Evolutionary conservation across 2,329 filamentous ascomycete species (phyloP), one percentile per base, ranked within the genome.

Genomic region (Fusarium torulosum): DNA sequence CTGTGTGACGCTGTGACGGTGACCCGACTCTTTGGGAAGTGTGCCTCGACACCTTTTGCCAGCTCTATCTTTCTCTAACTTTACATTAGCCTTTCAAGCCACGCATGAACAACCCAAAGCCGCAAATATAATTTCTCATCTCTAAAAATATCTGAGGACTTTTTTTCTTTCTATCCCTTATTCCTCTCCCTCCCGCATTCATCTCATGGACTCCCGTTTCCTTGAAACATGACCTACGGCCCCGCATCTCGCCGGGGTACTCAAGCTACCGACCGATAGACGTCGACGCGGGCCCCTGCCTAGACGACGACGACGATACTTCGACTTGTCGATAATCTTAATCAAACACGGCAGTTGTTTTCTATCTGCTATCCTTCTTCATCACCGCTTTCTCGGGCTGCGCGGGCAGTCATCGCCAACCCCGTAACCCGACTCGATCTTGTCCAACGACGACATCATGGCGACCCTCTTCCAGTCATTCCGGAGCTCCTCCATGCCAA

Each of bases 401-500:
- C 55, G 59, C 60, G 50, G 70, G 59, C 56, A 68, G 57, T 62
- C 68, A 66, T 66, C 60, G 53, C 56, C 53, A 68, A 3, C 56
- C 20, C 44, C 37, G 46, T 54, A 47, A 31, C 27, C 40, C 59
- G 53, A 63, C 42, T 46, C 59, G 52, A 63, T 44, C 55, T 37
- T 49, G 44, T 38, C 19, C 27, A 33, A 55, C 44, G 40, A 67
- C 63, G 51, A 63, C 76, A 78, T 63, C 78, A 94, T 94, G 91
- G 88, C 90, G 53, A 89, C 86, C 76, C 89, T 92, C 76, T 86
- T 96, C 74, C 90, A 84, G 79, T 85, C 84, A 59, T 88, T 89
- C 74, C 80, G 83, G 73, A 84, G 80, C 77, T 88, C 93, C 67
- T 92, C 88, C 71, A 93, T 97, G 84, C 92, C 94, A 81, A 97